Percentiles rank a stretch among this genome's conserved stretches.
Conservation (phyloP, 1,284 basidiomycete genomes). For the Leccinum pachyderme region DNA sequence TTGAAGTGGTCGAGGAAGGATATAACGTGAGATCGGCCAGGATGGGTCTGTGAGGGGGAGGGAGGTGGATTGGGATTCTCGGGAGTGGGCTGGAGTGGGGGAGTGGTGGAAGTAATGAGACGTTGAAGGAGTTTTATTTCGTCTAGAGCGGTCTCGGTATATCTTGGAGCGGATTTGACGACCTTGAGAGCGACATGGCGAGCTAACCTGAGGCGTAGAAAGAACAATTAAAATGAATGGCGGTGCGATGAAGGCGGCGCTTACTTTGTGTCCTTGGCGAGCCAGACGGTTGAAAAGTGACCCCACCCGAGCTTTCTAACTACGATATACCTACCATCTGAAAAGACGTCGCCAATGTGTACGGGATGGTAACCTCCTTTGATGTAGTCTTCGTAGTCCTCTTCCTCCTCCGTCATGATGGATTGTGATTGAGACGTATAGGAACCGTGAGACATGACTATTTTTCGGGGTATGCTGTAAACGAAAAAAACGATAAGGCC, state of each 20-base stretch:
- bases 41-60: conserved; percentile 68
- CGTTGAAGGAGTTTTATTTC: conserved; percentile 98
- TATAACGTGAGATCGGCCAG: conserved; percentile 85
- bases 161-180: conserved; percentile 95
- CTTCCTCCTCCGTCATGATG: conserved; percentile 76
- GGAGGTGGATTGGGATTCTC: conserved; percentile 57
- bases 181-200: conserved; percentile 99
- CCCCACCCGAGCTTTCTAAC: conserved; percentile 98
- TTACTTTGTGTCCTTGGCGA: conserved; percentile 83
- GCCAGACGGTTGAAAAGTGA: conserved; percentile 95
- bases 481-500: conserved; percentile 31
- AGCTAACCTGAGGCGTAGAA: conserved; percentile 60
- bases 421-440: conserved; percentile 56
- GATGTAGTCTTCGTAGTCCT: conserved; percentile 85
- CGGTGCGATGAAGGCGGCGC: neutral
- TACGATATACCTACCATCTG: conserved; percentile 84
- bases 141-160: conserved; percentile 97
- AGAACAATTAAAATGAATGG: conserved; percentile 7
- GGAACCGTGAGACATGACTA: conserved; percentile 43
- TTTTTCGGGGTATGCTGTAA: conserved; percentile 37
- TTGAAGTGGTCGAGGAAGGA: conserved; percentile 96
- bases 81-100: conserved; percentile 52
- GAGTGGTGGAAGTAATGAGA: conserved; percentile 84
- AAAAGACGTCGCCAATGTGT: conserved; percentile 92
- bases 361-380: conserved; percentile 95